Evolutionary conservation across 1,284 basidiomycete genomes (phyloP).

Genomic region (Puccinia hordei): DNA sequence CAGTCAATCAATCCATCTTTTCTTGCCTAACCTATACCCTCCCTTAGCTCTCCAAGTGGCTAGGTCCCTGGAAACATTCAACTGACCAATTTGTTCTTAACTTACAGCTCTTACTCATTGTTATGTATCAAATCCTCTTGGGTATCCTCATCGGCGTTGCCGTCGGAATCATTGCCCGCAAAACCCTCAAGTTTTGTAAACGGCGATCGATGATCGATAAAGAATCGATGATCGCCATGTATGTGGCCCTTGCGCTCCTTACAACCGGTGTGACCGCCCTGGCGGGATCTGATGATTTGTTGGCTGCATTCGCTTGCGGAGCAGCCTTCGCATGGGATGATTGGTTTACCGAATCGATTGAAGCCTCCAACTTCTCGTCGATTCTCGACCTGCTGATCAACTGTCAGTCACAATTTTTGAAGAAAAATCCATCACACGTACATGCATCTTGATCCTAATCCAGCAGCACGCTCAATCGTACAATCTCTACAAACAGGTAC

Average conservation of each 20-base stretch:
- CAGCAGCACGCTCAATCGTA: not conserved
- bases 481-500: not conserved
- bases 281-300: conserved; percentile 87
- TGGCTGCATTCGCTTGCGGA: conserved; percentile 92
- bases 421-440: too few species aligned
- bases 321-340: conserved; percentile 94
- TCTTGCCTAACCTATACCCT: too few species aligned
- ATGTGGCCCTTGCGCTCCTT: conserved; percentile 72
- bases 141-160: conserved; percentile 77
- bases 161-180: conserved; percentile 79
- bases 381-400: conserved; percentile 79
- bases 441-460: conserved; percentile 79
- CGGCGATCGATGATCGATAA: conserved; percentile 86
- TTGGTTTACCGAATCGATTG: conserved; percentile 87
- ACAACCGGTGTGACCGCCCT: conserved; percentile 81
- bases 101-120: conserved; percentile 57
- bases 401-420: conserved; percentile 52
- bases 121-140: conserved; percentile 76
- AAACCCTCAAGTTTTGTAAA: conserved; percentile 95
- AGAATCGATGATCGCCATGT: conserved; percentile 88
- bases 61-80: too few species aligned
- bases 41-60: too few species aligned
- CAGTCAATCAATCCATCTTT: conserved; percentile 30
- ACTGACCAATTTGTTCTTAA: too few species aligned
- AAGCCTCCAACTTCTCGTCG: conserved; percentile 90